Evolutionary conservation across 306 rosid genomes (phyloP).

Genomic region (Quercus alba): DNA sequence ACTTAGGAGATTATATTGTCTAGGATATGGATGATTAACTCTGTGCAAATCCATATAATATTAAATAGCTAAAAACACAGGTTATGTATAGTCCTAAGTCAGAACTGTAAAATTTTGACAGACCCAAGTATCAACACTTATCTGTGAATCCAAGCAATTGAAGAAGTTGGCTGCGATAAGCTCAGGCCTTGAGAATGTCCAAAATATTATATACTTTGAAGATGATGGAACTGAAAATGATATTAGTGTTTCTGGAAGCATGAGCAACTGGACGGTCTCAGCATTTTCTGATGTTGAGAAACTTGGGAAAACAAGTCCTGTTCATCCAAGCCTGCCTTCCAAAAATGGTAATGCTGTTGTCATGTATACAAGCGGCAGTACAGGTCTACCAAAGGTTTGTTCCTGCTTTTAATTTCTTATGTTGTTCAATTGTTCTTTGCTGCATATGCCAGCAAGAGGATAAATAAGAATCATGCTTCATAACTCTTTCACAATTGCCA

Average conservation of each 20-base stretch:
- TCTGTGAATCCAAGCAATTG: conserved; percentile 76
- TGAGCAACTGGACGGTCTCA: conserved; percentile 44
- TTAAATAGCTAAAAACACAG: background rate
- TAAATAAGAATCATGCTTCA: conserved; percentile 1
- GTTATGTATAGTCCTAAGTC: conserved; percentile 28
- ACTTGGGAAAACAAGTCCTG: conserved; percentile 61
- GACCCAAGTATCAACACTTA: conserved; percentile 79
- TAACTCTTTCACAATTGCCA: background rate
- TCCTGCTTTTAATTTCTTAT: conserved; percentile 18
- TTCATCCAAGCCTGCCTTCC: conserved; percentile 66
- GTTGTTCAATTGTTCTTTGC: conserved; percentile 16
- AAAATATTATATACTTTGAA: conserved; percentile 74
- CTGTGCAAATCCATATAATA: background rate
- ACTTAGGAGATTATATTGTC: conserved; percentile 3
- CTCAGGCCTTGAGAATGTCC: conserved; percentile 50
- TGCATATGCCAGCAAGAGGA: conserved; percentile 13
- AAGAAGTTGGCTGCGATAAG: conserved; percentile 63
- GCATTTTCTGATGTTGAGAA: conserved; percentile 76
- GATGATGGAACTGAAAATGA: conserved; percentile 49
- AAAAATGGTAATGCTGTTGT: conserved; percentile 65
- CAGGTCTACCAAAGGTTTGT: conserved; percentile 91
- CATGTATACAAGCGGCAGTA: conserved; percentile 97
- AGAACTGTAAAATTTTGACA: conserved; percentile 39
- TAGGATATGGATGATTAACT: conserved; percentile 13
- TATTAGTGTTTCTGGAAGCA: conserved; percentile 31